Evolutionary conservation across 108 stramenopile genomes (phyloP).

Genomic region (Asterionellopsis glacialis): DNA sequence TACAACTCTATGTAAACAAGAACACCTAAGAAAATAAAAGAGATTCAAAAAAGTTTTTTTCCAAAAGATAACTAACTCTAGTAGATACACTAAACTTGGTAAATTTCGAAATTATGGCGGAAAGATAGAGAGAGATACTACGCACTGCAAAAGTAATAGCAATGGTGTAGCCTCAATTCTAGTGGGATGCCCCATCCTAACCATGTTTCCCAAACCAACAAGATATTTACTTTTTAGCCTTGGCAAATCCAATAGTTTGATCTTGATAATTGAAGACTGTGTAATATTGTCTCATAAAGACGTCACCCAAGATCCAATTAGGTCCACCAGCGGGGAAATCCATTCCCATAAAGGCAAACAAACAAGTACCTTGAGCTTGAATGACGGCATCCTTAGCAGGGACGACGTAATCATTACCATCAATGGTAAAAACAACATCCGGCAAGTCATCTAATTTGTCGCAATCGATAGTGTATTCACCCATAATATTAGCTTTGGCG

Average conservation of each 20-base stretch:
- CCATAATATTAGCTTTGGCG: constrained; percentile 81
- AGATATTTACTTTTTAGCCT: neutral
- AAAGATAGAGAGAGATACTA: no score
- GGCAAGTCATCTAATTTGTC: constrained; percentile 56
- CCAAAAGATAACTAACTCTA: no score
- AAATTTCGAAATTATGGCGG: no score
- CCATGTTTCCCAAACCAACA: no score
- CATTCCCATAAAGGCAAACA: constrained; percentile 96
- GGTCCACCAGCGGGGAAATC: constrained; percentile 77
- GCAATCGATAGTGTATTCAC: constrained; percentile 95
- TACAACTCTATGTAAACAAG: no score
- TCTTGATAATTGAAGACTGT: constrained; percentile 93
- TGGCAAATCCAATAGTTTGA: constrained; percentile 87
- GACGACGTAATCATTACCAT: constrained; percentile 75
- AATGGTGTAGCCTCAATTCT: no score
- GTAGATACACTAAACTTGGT: no score
- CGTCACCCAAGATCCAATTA: constrained; percentile 98
- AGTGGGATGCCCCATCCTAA: no score
- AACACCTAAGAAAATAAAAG: no score
- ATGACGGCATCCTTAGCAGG: constrained; percentile 83
- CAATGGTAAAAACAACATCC: constrained; percentile 77
- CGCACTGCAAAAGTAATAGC: no score
- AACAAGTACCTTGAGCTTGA: constrained; percentile 78
- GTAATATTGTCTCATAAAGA: constrained; percentile 98
- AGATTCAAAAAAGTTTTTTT: no score